Evolutionary conservation across 805 yeast genomes (phyloP).

Genomic region (Candida glaebosa): DNA sequence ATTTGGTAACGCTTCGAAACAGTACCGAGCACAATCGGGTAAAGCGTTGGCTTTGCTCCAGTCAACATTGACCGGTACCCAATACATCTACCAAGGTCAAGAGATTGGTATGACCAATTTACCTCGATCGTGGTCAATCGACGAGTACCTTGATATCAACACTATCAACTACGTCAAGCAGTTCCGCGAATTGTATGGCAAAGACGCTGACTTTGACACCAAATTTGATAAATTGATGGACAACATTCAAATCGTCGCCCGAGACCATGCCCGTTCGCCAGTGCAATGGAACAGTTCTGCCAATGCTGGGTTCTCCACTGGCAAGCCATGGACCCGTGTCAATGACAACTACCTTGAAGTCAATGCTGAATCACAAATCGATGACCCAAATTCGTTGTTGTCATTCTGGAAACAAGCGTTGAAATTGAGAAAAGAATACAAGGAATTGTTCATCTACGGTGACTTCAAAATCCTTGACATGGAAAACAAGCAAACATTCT

Average conservation of each 20-base stretch:
- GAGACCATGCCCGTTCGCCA: constrained; percentile 56
- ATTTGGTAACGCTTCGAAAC: constrained; percentile 41
- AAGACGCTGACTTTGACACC: constrained; percentile 21
- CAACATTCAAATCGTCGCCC: constrained; percentile 34
- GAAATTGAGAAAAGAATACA: constrained; percentile 40
- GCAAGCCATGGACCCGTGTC: constrained; percentile 51
- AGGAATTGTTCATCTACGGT: constrained; percentile 46
- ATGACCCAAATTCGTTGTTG: constrained; percentile 45
- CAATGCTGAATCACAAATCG: constrained; percentile 46
- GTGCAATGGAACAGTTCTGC: constrained; percentile 49
- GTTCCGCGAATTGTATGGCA: constrained; percentile 22
- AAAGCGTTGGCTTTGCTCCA: constrained; percentile 49
- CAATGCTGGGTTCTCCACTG: constrained; percentile 48
- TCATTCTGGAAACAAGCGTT: constrained; percentile 45
- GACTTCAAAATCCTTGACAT: constrained; percentile 40
- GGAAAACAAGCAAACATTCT: constrained; percentile 39
- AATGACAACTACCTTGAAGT: constrained; percentile 48
- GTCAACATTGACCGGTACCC: constrained; percentile 49
- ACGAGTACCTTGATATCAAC: constrained; percentile 50
- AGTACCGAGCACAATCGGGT: constrained; percentile 35
- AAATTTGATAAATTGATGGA: constrained; percentile 26
- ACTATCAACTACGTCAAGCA: constrained; percentile 39
- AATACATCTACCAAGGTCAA: constrained; percentile 59
- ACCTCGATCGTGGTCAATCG: constrained; percentile 43
- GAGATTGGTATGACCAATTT: constrained; percentile 56